Base-by-base conservation (phyloP, 345 rosid genomes). In the Populus simonii region DNA sequence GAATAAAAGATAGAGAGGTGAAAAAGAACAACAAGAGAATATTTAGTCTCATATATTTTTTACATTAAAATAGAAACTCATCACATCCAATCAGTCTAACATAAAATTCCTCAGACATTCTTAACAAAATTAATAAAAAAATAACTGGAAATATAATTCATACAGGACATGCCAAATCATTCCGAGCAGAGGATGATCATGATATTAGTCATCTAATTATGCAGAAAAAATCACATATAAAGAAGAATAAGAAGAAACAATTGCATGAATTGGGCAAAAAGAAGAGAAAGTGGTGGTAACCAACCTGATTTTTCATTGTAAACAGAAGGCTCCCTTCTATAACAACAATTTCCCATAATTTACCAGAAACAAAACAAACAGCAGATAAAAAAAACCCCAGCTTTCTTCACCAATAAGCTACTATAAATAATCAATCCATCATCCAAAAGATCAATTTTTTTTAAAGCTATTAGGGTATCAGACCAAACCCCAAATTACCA, bases 291-390 rank as follows among this genome's bases (percentile, higher is more conserved):
- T 4, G 27, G 66, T 70, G 67, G 41, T 69, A 72, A 76, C 83
- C 75, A 84, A 94, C 98, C 98, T 90, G 95, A 84, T 85, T 94
- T 94, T 72, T 93, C 90, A 89, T 89, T 93, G 86, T 89, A 88
- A 72, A 90, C 85, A 31, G 93, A 86, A 80, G 91, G 86, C 83
- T 94, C 90, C 87, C 89, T 83, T 71, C 86, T 85, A 87, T 89
- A 89, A 83, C 86, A 92, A 85, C 97, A 92, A 87, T 94, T 94
- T 67, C 98, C 98, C 98, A 94, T 93, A 78, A 55, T 72, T 31
- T 23, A 53, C 68, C 78, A 63, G 72, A 77, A 80, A 77, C 69
- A 41, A 27, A 39, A 35, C 18, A 72, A 31, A 6, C 31, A 53
- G 16, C 69, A 43, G 49, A 70, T 15, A 15, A 33, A 66, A 7